Base-by-base conservation (phyloP, 345 rosid species). In the Isatis tinctoria region DNA sequence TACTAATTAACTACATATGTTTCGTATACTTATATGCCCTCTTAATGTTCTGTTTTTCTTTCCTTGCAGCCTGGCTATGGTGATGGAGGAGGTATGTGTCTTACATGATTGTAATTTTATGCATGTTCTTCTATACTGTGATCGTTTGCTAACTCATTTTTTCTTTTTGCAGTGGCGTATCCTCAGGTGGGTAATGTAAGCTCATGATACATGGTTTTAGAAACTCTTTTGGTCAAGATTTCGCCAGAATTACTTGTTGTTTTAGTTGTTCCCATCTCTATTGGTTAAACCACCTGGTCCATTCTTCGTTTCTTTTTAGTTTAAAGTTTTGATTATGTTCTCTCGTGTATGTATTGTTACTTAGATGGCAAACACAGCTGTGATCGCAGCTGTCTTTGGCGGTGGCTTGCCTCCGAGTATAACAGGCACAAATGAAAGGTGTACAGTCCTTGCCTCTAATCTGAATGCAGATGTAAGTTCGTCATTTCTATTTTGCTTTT, bases 321-420 rank as follows among this genome's bases (percentile, higher is more conserved):
- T 53, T 22, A 9, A 2, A 17, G 30, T 52, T 30, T 41, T 2
- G 8, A 7, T 8, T 62, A 41, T 33, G 40, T 33, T 10, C 45
- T 54, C 43, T 63, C n/a, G 27, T 58, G n/a, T 8, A 1, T 61
- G 30, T 48, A 57, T 20, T 74, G 58, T 70, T 75, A 67, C 65
- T 6, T 49, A 92, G 99, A 88, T 86, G 94, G 83, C 90, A 52
- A 92, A 95, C 85, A 88, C 89, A 24, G 85, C 97, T 59, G 99
- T 94, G 52, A 92, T 92, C 60, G 96, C 96, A 67, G 90, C 97
- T 73, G 99, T 97, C 75, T 95, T 92, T 80, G 94, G 98, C 60
- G 94, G 98, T 79, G 89, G 96, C 54, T 83, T 95, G 81, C 99
- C 98, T 75, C 99, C 96, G 24, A 98, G 99, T 65, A 81, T 92